phyloP scores from a whole-genome alignment of 2,329 filamentous ascomycete genomes.

The Didymosphaeria variabile region DNA sequence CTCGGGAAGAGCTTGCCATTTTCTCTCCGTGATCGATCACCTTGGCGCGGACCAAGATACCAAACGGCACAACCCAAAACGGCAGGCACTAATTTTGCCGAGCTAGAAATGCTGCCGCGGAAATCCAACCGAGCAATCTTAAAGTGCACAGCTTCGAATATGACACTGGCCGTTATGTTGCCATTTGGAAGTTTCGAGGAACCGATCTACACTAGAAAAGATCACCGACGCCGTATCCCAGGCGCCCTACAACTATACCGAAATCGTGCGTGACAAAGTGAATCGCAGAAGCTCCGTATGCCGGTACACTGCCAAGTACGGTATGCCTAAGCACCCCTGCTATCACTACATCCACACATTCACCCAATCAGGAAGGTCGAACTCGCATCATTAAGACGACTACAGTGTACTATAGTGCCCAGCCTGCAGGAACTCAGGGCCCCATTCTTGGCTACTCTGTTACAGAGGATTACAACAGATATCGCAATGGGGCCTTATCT shows the following conservation, averaged over 20 bases:
- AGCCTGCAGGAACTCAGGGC: conserved; percentile 10
- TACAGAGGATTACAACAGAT: conserved; percentile 6
- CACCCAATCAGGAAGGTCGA: conserved; percentile 18
- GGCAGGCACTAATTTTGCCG: conserved; percentile 3
- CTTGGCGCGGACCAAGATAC: neutral
- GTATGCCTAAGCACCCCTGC: neutral
- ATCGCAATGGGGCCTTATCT: conserved; percentile 9
- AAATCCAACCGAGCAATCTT: neutral
- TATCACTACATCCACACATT: conserved; percentile 6
- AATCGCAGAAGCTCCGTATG: neutral
- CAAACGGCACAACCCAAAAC: neutral
- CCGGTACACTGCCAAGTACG: neutral
- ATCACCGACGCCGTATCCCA: neutral
- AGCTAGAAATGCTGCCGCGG: neutral
- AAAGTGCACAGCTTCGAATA: no score
- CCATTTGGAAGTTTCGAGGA: no score
- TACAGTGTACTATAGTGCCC: conserved; percentile 18
- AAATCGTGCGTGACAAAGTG: neutral
- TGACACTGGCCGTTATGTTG: no score
- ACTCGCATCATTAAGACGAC: conserved; percentile 1
- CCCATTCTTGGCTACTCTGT: conserved; percentile 14
- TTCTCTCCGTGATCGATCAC: neutral
- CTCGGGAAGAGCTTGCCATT: neutral
- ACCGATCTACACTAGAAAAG: neutral
- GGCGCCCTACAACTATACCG: neutral